phyloP scores from a whole-genome alignment of 257 asterid species.

The Agastache rugosa region DNA sequence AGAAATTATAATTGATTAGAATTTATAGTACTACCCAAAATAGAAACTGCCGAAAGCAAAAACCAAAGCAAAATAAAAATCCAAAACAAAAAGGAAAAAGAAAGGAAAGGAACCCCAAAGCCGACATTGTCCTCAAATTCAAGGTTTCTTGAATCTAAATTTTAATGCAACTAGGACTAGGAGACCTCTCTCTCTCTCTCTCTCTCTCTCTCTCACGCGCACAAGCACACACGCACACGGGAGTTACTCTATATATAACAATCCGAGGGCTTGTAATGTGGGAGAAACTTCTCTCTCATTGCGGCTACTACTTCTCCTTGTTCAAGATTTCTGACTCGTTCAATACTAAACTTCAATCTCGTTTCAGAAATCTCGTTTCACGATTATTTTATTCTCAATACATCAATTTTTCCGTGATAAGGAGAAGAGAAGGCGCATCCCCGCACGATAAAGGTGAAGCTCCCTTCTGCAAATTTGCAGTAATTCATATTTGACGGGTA shows the following conservation, averaged over 20 bases:
- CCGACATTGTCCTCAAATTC: conserved; percentile 41
- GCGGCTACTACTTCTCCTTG: conserved; percentile 30
- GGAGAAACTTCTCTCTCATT: conserved; percentile 30
- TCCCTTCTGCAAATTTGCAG: conserved; percentile 21
- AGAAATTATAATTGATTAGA: too few species aligned
- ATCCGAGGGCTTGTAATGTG: conserved; percentile 27
- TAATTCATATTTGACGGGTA: conserved; percentile 35
- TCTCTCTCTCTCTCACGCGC: conserved; percentile 21
- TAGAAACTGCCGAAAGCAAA: too few species aligned
- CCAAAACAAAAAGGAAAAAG: too few species aligned
- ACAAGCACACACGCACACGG: conserved; percentile 13
- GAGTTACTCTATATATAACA: conserved; percentile 24
- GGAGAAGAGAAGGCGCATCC: conserved; percentile 13
- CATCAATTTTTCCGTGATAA: background rate
- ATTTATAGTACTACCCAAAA: background rate
- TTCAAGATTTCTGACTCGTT: conserved; percentile 28
- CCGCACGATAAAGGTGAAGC: conserved; percentile 9
- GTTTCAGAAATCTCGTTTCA: background rate
- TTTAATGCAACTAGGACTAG: conserved; percentile 21
- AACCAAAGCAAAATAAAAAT: background rate
- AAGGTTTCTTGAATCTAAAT: conserved; percentile 35
- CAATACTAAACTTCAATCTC: conserved; percentile 24
- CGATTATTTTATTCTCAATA: conserved; percentile 1
- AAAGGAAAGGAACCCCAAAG: background rate
- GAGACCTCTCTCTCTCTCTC: background rate